A percentile compares a stretch with the other conserved stretches of the same genome.
Conservation (phyloP, 2,329 filamentous ascomycete species). For the Cytospora piceicola region DNA sequence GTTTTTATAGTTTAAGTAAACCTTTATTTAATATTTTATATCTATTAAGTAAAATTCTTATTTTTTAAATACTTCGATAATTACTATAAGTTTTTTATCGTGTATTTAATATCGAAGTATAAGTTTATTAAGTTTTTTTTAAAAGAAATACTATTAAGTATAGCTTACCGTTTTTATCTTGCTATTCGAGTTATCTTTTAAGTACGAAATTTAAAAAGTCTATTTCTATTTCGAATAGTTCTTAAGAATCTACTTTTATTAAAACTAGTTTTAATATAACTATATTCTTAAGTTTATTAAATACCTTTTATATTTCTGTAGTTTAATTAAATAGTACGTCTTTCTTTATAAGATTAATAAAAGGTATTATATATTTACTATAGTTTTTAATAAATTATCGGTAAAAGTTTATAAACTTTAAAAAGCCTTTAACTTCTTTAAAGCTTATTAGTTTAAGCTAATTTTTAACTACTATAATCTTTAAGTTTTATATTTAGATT, state of each 20-base stretch:
- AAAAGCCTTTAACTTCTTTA: not conserved
- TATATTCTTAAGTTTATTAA: not conserved
- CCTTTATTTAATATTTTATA: not conserved
- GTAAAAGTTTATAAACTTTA: conserved; percentile 17
- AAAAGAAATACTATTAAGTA: conserved; percentile 1
- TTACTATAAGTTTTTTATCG: not conserved
- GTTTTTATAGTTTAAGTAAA: not conserved
- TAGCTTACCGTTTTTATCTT: not conserved
- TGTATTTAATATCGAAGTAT: not conserved
- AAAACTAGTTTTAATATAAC: not conserved
- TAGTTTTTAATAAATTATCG: conserved; percentile 12
- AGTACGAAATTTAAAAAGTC: not conserved
- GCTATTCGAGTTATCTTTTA: not conserved
- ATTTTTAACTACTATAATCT: conserved; percentile 1
- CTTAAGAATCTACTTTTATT: not conserved
- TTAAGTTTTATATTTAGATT: not conserved
- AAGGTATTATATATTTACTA: not conserved
- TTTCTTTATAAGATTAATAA: conserved; percentile 2
- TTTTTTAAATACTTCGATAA: conserved; percentile 2
- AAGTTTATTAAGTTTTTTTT: not conserved
- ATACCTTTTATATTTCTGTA: not conserved
- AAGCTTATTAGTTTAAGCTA: conserved; percentile 3
- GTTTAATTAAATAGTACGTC: not conserved
- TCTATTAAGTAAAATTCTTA: not conserved
- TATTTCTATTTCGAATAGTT: not conserved